Percentiles rank a stretch among this genome's conserved stretches.
Conservation (phyloP, 192 early-diverging fungal species). For the Backusella morwellensis region DNA sequence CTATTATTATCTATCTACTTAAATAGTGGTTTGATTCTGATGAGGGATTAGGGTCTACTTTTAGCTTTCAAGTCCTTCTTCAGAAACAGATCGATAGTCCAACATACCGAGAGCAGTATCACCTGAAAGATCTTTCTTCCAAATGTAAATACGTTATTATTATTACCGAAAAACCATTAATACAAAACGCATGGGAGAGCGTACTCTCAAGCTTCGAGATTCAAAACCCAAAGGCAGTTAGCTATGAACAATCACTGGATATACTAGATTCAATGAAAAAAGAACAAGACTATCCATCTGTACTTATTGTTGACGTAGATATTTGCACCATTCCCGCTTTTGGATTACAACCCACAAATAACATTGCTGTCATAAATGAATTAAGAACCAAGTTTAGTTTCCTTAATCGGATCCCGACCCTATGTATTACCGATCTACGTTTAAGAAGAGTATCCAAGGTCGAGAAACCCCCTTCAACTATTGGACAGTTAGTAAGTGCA, state of each 20-base stretch:
- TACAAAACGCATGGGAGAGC: background rate
- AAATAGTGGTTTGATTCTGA: conserved; percentile 42
- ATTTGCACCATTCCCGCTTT: background rate
- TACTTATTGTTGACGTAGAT: conserved; percentile 15
- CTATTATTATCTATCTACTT: background rate
- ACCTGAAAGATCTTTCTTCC: background rate
- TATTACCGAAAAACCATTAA: background rate
- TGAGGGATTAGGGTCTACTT: conserved; percentile 68
- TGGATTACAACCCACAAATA: background rate
- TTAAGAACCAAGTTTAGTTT: background rate
- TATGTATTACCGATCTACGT: background rate
- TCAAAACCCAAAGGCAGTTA: background rate
- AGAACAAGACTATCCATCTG: background rate
- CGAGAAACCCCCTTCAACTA: background rate
- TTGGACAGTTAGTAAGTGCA: background rate
- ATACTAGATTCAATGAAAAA: background rate
- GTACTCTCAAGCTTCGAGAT: conserved; percentile 6
- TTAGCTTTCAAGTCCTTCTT: conserved; percentile 52
- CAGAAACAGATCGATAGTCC: conserved; percentile 3
- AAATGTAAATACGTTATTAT: background rate
- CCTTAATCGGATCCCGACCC: background rate
- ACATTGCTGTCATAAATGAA: background rate
- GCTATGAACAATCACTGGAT: background rate
- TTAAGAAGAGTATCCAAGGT: background rate
- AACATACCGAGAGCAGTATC: conserved; percentile 16